phyloP scores from a whole-genome alignment of 257 asterid species.

The Plantago major region DNA sequence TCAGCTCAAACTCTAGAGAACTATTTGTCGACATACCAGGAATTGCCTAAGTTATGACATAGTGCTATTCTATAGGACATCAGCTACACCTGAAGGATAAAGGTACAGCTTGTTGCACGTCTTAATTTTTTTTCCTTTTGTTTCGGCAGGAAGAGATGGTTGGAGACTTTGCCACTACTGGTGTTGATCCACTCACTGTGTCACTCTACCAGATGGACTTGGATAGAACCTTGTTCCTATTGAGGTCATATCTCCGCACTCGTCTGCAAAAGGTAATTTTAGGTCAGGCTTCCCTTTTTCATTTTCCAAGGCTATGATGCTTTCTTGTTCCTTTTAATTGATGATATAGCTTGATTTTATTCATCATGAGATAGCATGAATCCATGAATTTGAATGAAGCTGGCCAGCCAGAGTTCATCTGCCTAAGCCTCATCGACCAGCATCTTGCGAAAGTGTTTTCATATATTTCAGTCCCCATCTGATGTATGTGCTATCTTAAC shows the following conservation, averaged over 20 bases:
- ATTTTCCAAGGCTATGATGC: not conserved
- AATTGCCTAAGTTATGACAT: no score
- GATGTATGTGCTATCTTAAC: no score
- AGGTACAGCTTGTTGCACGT: not conserved
- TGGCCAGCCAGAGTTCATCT: no score
- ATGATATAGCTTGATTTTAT: not conserved
- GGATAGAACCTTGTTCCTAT: conserved; percentile 71
- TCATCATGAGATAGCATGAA: no score
- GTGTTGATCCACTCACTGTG: conserved; percentile 68
- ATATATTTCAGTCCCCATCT: no score
- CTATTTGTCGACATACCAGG: no score
- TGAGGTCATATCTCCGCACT: conserved; percentile 84
- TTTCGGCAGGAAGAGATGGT: conserved; percentile 63
- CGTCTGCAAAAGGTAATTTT: conserved; percentile 79
- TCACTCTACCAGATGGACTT: conserved; percentile 95
- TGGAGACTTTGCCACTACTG: conserved; percentile 48
- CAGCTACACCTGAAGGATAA: not conserved
- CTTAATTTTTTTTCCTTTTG: not conserved
- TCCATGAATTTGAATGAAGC: no score
- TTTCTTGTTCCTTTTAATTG: not conserved
- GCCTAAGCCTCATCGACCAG: no score
- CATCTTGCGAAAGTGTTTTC: no score
- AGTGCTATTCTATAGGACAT: not conserved
- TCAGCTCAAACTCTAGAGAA: no score
- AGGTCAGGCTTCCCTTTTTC: conserved; percentile 5